Evolutionary conservation across 495 filamentous ascomycete species (phyloP), one percentile per base, ranked within the genome.

Genomic region (Penicillium cinerascens): DNA sequence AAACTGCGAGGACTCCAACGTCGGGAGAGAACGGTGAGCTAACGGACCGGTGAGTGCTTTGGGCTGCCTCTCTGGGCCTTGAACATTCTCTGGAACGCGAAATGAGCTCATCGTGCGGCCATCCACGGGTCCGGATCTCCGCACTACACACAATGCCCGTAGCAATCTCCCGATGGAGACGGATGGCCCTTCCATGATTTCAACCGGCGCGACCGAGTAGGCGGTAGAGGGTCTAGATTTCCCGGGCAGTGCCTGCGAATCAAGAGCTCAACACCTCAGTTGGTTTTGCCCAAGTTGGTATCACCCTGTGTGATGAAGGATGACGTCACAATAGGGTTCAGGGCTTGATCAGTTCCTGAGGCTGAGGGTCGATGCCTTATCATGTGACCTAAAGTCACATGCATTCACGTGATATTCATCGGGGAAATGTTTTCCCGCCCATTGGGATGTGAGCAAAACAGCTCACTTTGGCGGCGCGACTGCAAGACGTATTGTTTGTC

Each of bases 11-110:
- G 38, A 16, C 13, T 40, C 33, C 6, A 5, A 39, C 13, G 38
- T 65, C 61, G 61, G 59, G 52, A 58, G 51, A 55, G 43, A 61
- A 65, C 61, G 61, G 55, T 55, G 52, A 51, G 41, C 44, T 48
- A 50, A 23, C 49, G 39, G 49, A 50, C 54, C 61, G 61, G 58
- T 64, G 61, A 64, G 42, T 49, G 29, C 44, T 64, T 25, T 43
- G 45, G 58, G 44, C 8, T 39, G 23, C 29, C 42, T 41, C 21
- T 22, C 9, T 18, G n/a, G 40, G 11, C 40, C 41, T 26, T 21
- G 6, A 8, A 16, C 23, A 22, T 25, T 44, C 20, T 40, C 23
- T 40, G 25, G 42, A 44, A 45, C 33, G 21, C 27, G 29, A 41
- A 3, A 56, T 59, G 56, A 49, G 48, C 43, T 55, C 52, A 59